Conservation (phyloP, 805 yeast genomes). For the Candida maris region DNA sequence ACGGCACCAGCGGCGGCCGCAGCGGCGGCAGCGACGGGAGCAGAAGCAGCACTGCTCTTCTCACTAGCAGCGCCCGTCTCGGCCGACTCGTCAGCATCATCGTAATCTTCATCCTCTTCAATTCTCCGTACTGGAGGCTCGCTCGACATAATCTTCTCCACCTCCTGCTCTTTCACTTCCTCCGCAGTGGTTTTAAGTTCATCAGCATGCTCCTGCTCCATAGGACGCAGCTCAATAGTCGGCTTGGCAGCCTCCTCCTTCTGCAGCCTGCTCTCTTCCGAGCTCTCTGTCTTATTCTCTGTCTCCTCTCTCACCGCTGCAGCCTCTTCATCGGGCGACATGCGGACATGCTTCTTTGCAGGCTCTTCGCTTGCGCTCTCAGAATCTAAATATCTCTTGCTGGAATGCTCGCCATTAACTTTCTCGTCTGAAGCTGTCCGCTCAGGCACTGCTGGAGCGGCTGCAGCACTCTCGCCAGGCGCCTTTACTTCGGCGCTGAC, state of each 20-base stretch:
- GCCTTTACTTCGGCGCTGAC: background rate
- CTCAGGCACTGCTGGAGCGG: background rate
- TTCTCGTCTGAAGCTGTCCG: background rate
- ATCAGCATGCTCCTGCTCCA: constrained; percentile 30
- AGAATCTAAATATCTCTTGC: background rate
- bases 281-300: background rate
- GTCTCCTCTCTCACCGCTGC: constrained; percentile 1
- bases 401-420: background rate
- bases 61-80: constrained; percentile 4
- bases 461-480: background rate
- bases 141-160: constrained; percentile 12
- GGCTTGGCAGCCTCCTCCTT: constrained; percentile 12
- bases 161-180: constrained; percentile 14
- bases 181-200: constrained; percentile 18
- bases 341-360: background rate
- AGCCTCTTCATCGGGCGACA: constrained; percentile 1
- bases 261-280: background rate
- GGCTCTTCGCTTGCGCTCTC: background rate
- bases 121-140: constrained; percentile 32
- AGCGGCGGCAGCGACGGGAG: too few species aligned
- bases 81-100: constrained; percentile 26
- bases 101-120: constrained; percentile 37
- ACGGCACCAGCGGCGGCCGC: too few species aligned
- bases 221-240: constrained; percentile 29
- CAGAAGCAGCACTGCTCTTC: too few species aligned